phyloP scores from a whole-genome alignment of 371 early-diverging fungal species.

The Actinomortierella ambigua region DNA sequence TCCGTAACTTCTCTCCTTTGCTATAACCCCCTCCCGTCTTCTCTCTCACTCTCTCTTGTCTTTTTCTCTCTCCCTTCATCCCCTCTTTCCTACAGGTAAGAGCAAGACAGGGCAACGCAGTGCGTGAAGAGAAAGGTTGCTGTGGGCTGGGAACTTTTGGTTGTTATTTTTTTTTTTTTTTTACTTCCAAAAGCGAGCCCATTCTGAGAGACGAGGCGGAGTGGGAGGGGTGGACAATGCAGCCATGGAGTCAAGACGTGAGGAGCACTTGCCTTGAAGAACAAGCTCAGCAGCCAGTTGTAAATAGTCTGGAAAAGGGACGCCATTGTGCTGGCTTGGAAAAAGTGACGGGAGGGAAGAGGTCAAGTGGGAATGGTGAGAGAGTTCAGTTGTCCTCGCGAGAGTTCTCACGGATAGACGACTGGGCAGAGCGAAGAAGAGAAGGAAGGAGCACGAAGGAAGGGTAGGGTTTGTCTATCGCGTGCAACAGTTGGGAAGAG shows the following conservation, averaged over 20 bases:
- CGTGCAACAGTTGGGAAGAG: neutral
- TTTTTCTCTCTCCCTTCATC: too few species aligned
- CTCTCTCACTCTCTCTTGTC: neutral
- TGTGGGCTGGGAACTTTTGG: too few species aligned
- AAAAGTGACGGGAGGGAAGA: too few species aligned
- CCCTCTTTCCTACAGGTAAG: too few species aligned
- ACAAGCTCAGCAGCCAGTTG: conserved; percentile 92
- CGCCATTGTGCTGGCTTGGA: conserved; percentile 54
- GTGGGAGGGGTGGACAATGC: too few species aligned
- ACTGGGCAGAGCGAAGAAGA: too few species aligned
- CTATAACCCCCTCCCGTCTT: neutral
- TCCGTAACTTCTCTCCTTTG: neutral
- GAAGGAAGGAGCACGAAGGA: too few species aligned
- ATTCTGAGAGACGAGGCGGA: neutral
- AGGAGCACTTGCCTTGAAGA: conserved; percentile 76
- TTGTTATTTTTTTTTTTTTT: too few species aligned
- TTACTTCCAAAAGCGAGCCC: too few species aligned
- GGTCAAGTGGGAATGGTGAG: conserved; percentile 3
- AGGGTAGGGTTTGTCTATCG: neutral
- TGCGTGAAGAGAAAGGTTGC: too few species aligned
- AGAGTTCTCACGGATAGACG: neutral
- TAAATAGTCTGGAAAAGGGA: conserved; percentile 74
- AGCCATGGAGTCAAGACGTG: conserved; percentile 16
- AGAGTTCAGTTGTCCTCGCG: neutral
- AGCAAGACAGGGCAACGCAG: too few species aligned